Base-by-base conservation (phyloP, 352 stramenopile genomes). In the Phytophthora meadii region DNA sequence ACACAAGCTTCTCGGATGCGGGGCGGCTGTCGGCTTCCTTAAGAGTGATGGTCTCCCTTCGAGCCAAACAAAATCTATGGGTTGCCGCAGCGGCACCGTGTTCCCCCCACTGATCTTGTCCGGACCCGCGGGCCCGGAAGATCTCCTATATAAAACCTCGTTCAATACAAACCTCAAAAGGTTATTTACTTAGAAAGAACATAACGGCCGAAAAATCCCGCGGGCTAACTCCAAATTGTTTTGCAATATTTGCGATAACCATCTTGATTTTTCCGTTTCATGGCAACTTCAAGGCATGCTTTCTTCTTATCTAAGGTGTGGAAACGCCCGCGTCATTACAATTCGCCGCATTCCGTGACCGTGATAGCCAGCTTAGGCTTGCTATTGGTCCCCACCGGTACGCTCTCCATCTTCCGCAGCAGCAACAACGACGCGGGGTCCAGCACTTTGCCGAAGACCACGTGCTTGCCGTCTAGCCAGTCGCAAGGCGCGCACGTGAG, bases 391-490 rank as follows among this genome's bases (percentile, higher is more conserved):
- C 84, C 88, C 2, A 94, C 90, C 0, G 84, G 84, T 19, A 97
- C 89, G 76, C 89, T 97, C 75, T 98, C 92, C 71, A 97, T 96
- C 79, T 97, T 97, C 65, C 89, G 85, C 59, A 97, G 73, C 44
- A 95, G 72, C 34, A 97, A 76, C 68, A 97, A 83, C 34, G 88
- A 97, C 37, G 82, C 72, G 4, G 83, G 70, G 60, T 97, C 91
- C 61, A 97, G 74, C 54, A 97, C 79, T 60, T 97, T 97, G 19
- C 97, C 97, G 82, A 99, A 99, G 11, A 99, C 96, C n/a, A 97
- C 84, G 76, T 99, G 97, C 82, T 98, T 98, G 56, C 89, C 90
- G 82, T 99, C 96, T 40, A 99, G 79, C 94, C 94, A 98, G 64
- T 98, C 92, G 58, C 91, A 95, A 45, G 95, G 90, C 37, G 88